These are phyloP conservation scores for Epichloe gansuensis DNA, from an alignment of 2,329 filamentous ascomycete species.

Conservation along the genomic window DNA sequence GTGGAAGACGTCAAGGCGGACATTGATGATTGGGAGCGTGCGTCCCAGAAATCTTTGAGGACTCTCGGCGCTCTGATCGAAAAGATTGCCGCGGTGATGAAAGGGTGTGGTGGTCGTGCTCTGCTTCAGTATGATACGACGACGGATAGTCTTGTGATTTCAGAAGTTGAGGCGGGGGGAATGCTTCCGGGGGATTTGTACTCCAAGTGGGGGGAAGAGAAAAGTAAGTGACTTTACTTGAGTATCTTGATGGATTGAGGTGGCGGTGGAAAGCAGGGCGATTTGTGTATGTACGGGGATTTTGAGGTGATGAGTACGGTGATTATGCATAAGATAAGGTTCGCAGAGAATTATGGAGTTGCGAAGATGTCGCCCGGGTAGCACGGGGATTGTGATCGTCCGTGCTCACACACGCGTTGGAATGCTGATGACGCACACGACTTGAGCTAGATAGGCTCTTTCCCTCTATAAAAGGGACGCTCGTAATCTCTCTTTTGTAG, in stretches of 20 bases:
- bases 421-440: too few species aligned
- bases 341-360: too few species aligned
- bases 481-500: too few species aligned
- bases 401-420: too few species aligned
- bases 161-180: neutral
- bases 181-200: slow-evolving; percentile 1
- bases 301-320: too few species aligned
- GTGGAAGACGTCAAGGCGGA: slow-evolving; percentile 20
- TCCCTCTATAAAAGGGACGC: too few species aligned
- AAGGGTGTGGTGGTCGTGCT: neutral
- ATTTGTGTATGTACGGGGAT: too few species aligned
- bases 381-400: too few species aligned
- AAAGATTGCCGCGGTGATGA: slow-evolving; percentile 3
- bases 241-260: too few species aligned
- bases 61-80: slow-evolving; percentile 20
- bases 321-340: too few species aligned
- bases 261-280: neutral
- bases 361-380: too few species aligned
- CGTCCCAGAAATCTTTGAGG: slow-evolving; percentile 18
- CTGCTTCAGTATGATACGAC: neutral
- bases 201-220: slow-evolving; percentile 1
- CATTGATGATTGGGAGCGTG: slow-evolving; percentile 23
- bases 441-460: too few species aligned
- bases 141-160: neutral
- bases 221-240: neutral